Base-by-base conservation (phyloP, 176 grass and related monocot species). In the Avena atlantica region DNA sequence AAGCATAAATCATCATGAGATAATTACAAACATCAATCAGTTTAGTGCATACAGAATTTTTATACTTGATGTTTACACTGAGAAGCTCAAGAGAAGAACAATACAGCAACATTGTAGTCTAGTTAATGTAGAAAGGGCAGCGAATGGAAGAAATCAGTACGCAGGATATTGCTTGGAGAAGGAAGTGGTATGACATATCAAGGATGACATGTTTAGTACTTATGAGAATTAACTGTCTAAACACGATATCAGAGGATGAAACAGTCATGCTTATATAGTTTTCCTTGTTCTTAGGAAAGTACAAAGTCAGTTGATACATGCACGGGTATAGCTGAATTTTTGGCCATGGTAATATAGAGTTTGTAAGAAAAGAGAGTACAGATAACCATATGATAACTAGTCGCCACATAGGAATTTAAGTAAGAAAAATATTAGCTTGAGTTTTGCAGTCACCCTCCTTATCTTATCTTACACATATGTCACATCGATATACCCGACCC, bases 391-490 rank as follows among this genome's bases (percentile, higher is more conserved):
- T 16, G 4, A 45, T 70, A 21, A 52, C 60, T 81, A 63, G 82
- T 85, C 60, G 60, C 31, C 16, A 8, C 6, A 85, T 85, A 85
- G 52, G 53, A 85, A 87, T 48, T 31, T 6, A 80, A 81, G 70
- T 37, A 27, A 69, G 42, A 76, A 88, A 83, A 49, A 73, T 71
- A 81, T 81, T 74, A 66, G n/a, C 25, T 85, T 85, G 53, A 63
- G 31, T 64, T 88, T 62, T 62, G 76, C 65, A 61, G 85, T 70
- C 81, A 85, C 51, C 68, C 20, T 56, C 23, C 81, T 84, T 85
- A 88, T 91, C 76, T 70, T 77, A 81, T 68, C 25, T 76, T 70
- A 69, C 48, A 63, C 20, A 80, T 42, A 78, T 24, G 71, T 88
- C 86, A 91, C 53, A 61, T 76, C 76, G 70, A 82, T 85, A 78